Base-by-base conservation (phyloP, 1,284 basidiomycete genomes). In the Ganoderma sp. region DNA sequence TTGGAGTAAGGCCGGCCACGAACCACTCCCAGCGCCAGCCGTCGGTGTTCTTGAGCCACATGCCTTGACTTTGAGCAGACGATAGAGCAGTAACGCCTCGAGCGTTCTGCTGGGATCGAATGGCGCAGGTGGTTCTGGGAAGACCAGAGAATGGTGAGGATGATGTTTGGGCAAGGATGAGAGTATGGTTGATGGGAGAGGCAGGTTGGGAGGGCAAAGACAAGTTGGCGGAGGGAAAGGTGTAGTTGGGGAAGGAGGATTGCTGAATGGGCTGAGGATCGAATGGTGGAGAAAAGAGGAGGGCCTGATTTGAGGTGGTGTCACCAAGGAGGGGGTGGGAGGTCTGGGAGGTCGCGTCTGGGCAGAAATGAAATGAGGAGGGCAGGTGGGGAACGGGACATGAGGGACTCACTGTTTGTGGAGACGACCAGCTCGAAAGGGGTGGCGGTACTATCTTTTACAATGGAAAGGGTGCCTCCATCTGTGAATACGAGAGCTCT, bases 231-330 rank as follows among this genome's bases (percentile, higher is more conserved):
- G 81, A 72, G 1, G 91, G 89, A 0, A 96, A 85, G 0, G 91
- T 92, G 78, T 94, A 96, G 75, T 95, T 95, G 9, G 94, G 94
- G 75, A 88, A 96, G 14, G 80, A 79, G 0, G 91, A 91, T 62
- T 82, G 76, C 0, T 72, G 64, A 2, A 77, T 54, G 39, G 64
- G 73, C 15, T 75, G 73, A 5, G 78, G 73, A 22, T 81, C 78
- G 62, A 75, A 74, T 0, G 88, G 78, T 0, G 89, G 87, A 0
- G 94, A 95, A 78, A 93, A 94, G 15, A 96, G 75, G n/a, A 96
- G 79, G 0, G 87, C 91, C 75, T 91, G 87, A 65, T 88, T 90
- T 1, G 88, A 82, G 0, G 93, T 94, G 1, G 92, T 90, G 75
- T 96, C 94, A 5, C 91, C 93, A 0, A 95, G 81, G 1, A 91